Base-by-base conservation (phyloP, 2,329 filamentous ascomycete species). In the Aspergillus spinulosporus region DNA sequence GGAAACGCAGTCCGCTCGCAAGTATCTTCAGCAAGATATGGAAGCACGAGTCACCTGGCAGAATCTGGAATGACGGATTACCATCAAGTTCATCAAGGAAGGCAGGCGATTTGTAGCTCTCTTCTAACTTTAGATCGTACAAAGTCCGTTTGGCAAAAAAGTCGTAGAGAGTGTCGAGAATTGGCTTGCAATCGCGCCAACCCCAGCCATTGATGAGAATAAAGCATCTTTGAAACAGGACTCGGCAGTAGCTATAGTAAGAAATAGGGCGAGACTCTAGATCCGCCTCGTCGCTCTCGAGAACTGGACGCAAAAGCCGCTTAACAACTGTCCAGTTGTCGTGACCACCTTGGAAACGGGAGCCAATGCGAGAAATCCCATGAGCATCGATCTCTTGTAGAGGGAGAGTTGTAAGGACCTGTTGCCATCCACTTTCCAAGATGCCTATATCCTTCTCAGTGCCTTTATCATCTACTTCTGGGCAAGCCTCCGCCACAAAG, bases 21-120 rank as follows among this genome's bases (percentile, higher is more conserved):
- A 85, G 72, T 44, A 80, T 78, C 66, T 86, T 87, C 39, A 87
- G 70, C 56, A 85, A 79, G 4, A 85, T 79, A 62, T 84, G 81
- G 52, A 86, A 87, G 8, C 82, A 80, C 15, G 73, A 75, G 56
- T 87, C 84, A 8, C 76, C 75, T 0, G 72, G 64, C 43, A 74
- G 71, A 5, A 81, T 66, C 2, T 77, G 73, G 12, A 85, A 61
- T 1, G 64, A 68, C 6, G 78, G 78, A 12, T 73, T 66, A 12
- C 68, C 64, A 32, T 78, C 72, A 2, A 84, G 73, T 42, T 78
- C 63, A 51, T 83, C 77, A 14, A 87, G 75, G 57, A 85, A 86
- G 2, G 62, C 59, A 7, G 80, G 80, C 2, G 84, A 85, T 7
- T 78, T 80, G 51, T 70, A 74, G 44, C 67, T 73, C 57, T 81